These are phyloP conservation scores for Fusarium tanahbumbuense DNA, from an alignment of 2,329 filamentous ascomycete genomes.

Conservation along the genomic window DNA sequence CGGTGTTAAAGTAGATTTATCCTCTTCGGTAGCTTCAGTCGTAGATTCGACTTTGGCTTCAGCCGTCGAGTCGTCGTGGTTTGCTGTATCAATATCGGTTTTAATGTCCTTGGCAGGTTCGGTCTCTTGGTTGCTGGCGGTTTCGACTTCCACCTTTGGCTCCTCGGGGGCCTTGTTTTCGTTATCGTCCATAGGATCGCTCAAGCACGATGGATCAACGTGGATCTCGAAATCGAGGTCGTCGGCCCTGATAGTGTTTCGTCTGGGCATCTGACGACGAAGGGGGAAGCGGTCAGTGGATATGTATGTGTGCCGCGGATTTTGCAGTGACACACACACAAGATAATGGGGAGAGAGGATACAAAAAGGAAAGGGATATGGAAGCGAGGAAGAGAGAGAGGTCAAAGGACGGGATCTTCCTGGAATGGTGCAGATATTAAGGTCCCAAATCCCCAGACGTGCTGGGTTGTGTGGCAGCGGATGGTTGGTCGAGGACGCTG, in stretches of 20 bases:
- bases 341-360: slow-evolving; percentile 3
- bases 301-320: slow-evolving; percentile 24
- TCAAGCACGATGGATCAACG: slow-evolving; percentile 60
- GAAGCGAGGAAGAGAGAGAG: slow-evolving; percentile 20
- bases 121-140: slow-evolving; percentile 30
- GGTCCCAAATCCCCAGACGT: slow-evolving; percentile 16
- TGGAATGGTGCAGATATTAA: slow-evolving; percentile 44
- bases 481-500: slow-evolving; percentile 48
- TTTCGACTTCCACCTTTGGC: slow-evolving; percentile 29
- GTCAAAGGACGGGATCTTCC: slow-evolving; percentile 27
- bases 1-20: slow-evolving; percentile 6
- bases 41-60: slow-evolving; percentile 23
- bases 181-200: slow-evolving; percentile 55
- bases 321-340: slow-evolving; percentile 36
- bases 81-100: slow-evolving; percentile 18
- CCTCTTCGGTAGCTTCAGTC: slow-evolving; percentile 22
- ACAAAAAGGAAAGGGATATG: slow-evolving; percentile 17
- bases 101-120: slow-evolving; percentile 24
- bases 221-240: slow-evolving; percentile 62
- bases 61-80: slow-evolving; percentile 20
- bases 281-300: slow-evolving; percentile 13
- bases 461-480: slow-evolving; percentile 42
- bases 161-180: slow-evolving; percentile 39
- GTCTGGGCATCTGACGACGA: slow-evolving; percentile 46
- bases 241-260: slow-evolving; percentile 40